phyloP scores from a whole-genome alignment of 495 filamentous ascomycete species.

The Penicillium macrosclerotiorum region DNA sequence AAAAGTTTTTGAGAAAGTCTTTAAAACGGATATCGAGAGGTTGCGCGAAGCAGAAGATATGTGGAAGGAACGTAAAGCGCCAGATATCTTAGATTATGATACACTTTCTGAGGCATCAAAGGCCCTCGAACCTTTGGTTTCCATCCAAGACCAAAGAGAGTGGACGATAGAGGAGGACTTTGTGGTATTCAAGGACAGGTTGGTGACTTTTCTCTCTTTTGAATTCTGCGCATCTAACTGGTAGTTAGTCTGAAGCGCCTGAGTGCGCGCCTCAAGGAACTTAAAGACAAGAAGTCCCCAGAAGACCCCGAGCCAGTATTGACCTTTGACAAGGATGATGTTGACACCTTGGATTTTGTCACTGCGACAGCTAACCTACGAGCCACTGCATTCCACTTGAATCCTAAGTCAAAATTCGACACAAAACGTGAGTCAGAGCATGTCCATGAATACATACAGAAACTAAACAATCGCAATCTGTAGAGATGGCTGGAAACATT shows the following conservation, averaged over 20 bases:
- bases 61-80: constrained; percentile 84
- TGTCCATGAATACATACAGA: too few relatives aligned
- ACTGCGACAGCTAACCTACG: constrained; percentile 85
- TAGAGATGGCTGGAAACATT: constrained; percentile 97
- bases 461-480: constrained; percentile 10
- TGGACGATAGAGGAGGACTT: constrained; percentile 85
- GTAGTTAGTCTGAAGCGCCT: constrained; percentile 63
- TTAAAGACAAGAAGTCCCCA: constrained; percentile 42
- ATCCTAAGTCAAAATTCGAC: constrained; percentile 86
- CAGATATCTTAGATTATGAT: constrained; percentile 68
- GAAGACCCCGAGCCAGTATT: constrained; percentile 62
- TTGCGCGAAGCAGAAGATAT: constrained; percentile 89
- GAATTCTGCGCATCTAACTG: constrained; percentile 5
- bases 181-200: constrained; percentile 80
- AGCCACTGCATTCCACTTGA: constrained; percentile 81
- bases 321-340: constrained; percentile 95
- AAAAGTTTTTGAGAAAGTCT: constrained; percentile 91
- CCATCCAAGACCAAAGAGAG: constrained; percentile 66
- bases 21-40: constrained; percentile 78
- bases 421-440: constrained; percentile 68
- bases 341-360: constrained; percentile 94
- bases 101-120: constrained; percentile 47
- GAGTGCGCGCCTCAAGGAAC: constrained; percentile 66
- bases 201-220: background rate
- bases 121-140: constrained; percentile 50